These are phyloP conservation scores for Heterobasidion occidentale DNA, from an alignment of 1,284 basidiomycete genomes.

Conservation along the genomic window DNA sequence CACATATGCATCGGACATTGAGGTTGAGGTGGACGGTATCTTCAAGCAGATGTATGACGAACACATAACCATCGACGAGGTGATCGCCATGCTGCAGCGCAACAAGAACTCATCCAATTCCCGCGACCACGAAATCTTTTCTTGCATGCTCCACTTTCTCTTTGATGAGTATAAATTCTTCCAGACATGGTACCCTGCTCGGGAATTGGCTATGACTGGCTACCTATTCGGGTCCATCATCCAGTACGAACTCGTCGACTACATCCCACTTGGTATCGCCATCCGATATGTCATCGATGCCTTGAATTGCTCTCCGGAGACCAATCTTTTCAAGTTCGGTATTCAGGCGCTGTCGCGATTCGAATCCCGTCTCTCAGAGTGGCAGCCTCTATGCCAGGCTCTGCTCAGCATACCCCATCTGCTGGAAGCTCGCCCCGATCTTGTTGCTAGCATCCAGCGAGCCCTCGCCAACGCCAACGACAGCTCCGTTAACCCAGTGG, in stretches of 20 bases:
- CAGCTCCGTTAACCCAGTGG: constrained; percentile 26
- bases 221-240: constrained; percentile 96
- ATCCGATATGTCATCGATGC: constrained; percentile 97
- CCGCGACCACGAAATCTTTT: constrained; percentile 93
- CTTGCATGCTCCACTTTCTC: constrained; percentile 97
- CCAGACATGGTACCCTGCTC: constrained; percentile 90
- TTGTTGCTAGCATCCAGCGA: constrained; percentile 70
- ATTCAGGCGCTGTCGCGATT: constrained; percentile 87
- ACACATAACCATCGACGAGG: constrained; percentile 89
- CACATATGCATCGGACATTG: constrained; percentile 84
- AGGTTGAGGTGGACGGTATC: constrained; percentile 89
- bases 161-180: constrained; percentile 99
- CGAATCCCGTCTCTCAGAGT: constrained; percentile 84
- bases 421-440: constrained; percentile 80
- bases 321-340: constrained; percentile 95
- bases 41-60: constrained; percentile 99
- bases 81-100: constrained; percentile 81
- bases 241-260: constrained; percentile 89
- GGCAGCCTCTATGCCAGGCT: constrained; percentile 90
- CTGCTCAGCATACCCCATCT: constrained; percentile 85
- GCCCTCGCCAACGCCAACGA: constrained; percentile 53
- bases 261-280: constrained; percentile 93
- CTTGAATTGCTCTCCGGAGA: constrained; percentile 81
- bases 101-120: constrained; percentile 79
- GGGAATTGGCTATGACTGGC: constrained; percentile 94